Percentiles rank a stretch among this genome's conserved stretches.
Conservation (phyloP, 2,329 filamentous ascomycete genomes). For the Talaromyces pinophilus region DNA sequence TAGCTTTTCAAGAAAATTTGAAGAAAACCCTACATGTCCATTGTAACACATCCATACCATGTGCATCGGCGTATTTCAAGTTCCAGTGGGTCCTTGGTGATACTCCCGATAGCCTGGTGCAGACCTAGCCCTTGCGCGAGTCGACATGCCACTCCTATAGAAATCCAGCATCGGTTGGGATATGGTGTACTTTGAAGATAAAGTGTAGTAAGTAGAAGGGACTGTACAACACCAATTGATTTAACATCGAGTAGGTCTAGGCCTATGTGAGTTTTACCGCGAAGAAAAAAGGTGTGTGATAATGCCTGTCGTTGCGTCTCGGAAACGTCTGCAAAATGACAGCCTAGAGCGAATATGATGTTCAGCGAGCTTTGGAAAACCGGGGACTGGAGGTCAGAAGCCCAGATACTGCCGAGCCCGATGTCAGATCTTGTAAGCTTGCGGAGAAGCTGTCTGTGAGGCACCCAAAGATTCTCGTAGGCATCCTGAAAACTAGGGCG, state of each 20-base stretch:
- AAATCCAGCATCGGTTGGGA: constrained; percentile 47
- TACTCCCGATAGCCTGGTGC: constrained; percentile 34
- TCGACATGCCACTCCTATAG: constrained; percentile 46
- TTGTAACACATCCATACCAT: constrained; percentile 45
- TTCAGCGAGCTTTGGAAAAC: constrained; percentile 50
- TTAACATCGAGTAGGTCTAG: constrained; percentile 43
- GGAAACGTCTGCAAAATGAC: constrained; percentile 42
- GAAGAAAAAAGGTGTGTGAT: constrained; percentile 39
- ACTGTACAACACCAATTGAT: constrained; percentile 46
- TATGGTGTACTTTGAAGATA: constrained; percentile 47
- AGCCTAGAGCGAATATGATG: constrained; percentile 46
- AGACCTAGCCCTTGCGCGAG: constrained; percentile 47
- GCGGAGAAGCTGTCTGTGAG: constrained; percentile 26
- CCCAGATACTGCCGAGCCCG: constrained; percentile 40
- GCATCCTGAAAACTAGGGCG: constrained; percentile 44
- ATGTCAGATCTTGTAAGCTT: constrained; percentile 31
- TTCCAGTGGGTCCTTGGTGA: constrained; percentile 34
- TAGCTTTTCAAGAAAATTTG: no score
- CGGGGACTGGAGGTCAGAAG: constrained; percentile 29
- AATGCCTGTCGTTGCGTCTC: constrained; percentile 32
- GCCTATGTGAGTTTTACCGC: constrained; percentile 38
- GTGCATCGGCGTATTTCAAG: constrained; percentile 40
- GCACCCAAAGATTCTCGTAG: constrained; percentile 45
- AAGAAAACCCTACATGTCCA: constrained; percentile 38
- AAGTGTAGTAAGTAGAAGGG: constrained; percentile 43